A percentile compares a stretch with the other conserved stretches of the same genome.
Evolutionary conservation across 108 stramenopile species (phyloP).

Genomic region (Poteriospumella lacustris): DNA sequence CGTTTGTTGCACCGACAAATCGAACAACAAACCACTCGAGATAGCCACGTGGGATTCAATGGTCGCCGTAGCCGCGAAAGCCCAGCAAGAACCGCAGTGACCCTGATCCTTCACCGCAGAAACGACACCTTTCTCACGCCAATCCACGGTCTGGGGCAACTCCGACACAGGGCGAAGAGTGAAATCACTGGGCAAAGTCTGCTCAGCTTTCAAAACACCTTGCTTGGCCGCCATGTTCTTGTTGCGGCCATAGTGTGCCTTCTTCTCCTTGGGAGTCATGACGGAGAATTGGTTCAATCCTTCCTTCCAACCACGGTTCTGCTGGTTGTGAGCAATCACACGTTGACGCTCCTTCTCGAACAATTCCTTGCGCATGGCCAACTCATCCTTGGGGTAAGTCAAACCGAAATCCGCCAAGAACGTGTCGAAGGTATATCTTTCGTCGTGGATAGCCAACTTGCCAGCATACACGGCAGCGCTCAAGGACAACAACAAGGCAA

Average conservation of each 20-base stretch:
- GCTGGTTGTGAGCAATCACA: conserved; percentile 12
- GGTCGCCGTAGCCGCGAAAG: conserved; percentile 28
- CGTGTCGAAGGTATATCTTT: not conserved
- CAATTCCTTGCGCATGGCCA: not conserved
- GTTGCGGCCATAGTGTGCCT: not conserved
- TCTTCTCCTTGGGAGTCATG: conserved; percentile 17
- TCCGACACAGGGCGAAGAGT: not conserved
- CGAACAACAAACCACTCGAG: conserved; percentile 55
- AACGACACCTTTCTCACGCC: conserved; percentile 63
- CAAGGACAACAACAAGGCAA: too few relatives aligned
- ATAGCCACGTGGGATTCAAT: conserved; percentile 72
- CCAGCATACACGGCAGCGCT: too few relatives aligned
- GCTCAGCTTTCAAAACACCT: too few relatives aligned
- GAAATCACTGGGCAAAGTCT: conserved; percentile 1
- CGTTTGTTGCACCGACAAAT: conserved; percentile 63
- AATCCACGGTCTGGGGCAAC: conserved; percentile 69
- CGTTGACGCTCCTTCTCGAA: conserved; percentile 6
- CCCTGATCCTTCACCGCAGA: conserved; percentile 73
- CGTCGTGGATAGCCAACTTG: too few relatives aligned
- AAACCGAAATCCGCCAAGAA: not conserved
- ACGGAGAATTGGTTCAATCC: conserved; percentile 22
- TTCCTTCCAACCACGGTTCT: conserved; percentile 13
- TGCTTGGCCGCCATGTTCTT: not conserved
- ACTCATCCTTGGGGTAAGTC: not conserved
- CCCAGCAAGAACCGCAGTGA: conserved; percentile 74